These are phyloP conservation scores for Rhododendron kiyosumense DNA, from an alignment of 148 eudicot species.

Conservation along the genomic window DNA sequence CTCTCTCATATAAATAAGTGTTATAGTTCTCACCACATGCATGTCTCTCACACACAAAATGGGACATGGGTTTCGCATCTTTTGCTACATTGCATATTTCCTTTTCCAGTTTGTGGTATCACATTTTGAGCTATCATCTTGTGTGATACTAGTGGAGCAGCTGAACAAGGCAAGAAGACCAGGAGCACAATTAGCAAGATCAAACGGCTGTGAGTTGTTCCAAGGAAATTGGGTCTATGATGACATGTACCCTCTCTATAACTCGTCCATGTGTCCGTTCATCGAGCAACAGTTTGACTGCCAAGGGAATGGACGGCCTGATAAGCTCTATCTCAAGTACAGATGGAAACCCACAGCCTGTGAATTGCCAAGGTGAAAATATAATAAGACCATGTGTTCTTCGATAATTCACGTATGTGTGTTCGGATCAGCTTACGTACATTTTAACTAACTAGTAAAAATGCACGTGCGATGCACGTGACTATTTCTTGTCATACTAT, in stretches of 20 bases:
- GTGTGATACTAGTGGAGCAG: not conserved
- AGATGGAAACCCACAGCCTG: constrained; percentile 40
- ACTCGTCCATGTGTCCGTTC: constrained; percentile 25
- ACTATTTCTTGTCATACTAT: too few relatives aligned
- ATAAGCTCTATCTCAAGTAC: constrained; percentile 30
- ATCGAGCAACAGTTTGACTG: constrained; percentile 31
- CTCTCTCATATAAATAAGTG: not conserved
- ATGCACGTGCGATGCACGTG: too few relatives aligned
- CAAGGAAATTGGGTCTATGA: constrained; percentile 43
- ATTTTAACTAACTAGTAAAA: too few relatives aligned
- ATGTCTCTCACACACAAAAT: not conserved
- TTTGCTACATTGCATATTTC: not conserved
- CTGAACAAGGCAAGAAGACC: not conserved
- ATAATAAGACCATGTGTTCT: not conserved
- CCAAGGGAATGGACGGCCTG: constrained; percentile 35
- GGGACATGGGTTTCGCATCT: not conserved
- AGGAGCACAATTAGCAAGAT: not conserved
- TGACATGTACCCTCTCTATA: constrained; percentile 24
- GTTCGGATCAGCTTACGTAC: too few relatives aligned
- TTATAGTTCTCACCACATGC: not conserved
- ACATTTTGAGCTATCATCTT: not conserved
- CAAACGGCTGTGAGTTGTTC: constrained; percentile 28
- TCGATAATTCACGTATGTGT: too few relatives aligned
- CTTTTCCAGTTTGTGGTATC: not conserved
- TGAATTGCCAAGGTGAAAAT: constrained; percentile 29